Evolutionary conservation across 1,284 basidiomycete genomes (phyloP).

Genomic region (Ganoderma leucocontextum): DNA sequence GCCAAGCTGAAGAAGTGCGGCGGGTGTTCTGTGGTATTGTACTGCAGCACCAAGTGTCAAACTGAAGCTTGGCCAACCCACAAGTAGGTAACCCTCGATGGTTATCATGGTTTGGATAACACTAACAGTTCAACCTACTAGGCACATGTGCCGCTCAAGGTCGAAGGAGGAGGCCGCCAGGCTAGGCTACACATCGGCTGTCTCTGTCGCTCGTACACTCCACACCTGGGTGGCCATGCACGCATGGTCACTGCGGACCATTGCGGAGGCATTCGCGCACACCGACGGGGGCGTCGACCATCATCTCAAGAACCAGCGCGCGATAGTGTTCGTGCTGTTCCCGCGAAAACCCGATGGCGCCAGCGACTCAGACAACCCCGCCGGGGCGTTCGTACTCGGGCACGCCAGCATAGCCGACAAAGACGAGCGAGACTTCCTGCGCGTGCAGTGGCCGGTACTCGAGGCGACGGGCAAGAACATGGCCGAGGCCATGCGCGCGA

Average conservation of each 20-base stretch:
- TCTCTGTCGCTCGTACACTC: not conserved
- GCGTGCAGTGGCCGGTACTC: not conserved
- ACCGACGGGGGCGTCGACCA: not conserved
- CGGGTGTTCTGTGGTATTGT: not conserved
- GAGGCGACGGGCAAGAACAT: not conserved
- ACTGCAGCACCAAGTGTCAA: constrained; percentile 1
- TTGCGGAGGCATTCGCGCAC: not conserved
- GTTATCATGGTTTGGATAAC: not conserved
- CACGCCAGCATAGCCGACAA: not conserved
- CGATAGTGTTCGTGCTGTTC: not conserved
- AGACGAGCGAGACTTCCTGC: not conserved
- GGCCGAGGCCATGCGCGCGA: not conserved
- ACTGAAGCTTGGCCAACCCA: not conserved
- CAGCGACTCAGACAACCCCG: not conserved
- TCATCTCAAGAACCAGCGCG: not conserved
- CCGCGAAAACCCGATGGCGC: not conserved
- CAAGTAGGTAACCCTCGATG: not conserved
- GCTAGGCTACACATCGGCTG: not conserved
- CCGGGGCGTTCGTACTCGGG: not conserved
- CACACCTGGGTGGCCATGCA: not conserved
- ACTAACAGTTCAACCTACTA: not conserved
- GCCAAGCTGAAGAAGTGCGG: constrained; percentile 5
- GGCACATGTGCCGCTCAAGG: not conserved
- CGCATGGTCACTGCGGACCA: not conserved
- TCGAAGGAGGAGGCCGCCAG: not conserved